Evolutionary conservation across 2,329 filamentous ascomycete genomes (phyloP).

Genomic region (Sporothrix luriei): DNA sequence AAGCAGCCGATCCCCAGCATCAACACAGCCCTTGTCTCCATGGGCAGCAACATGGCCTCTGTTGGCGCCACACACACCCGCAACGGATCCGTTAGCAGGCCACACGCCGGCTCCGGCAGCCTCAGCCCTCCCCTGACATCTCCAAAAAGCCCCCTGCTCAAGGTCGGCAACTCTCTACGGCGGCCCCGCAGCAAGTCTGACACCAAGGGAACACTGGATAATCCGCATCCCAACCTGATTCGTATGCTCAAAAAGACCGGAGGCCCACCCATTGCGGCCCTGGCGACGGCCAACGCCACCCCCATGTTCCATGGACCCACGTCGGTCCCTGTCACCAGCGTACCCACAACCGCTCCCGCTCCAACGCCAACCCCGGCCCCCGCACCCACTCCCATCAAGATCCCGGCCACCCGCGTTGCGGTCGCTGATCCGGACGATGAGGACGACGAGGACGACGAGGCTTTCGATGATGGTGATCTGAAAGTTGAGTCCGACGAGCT

Average conservation of each 20-base stretch:
- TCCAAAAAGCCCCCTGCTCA: constrained; percentile 56
- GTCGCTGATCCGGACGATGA: constrained; percentile 50
- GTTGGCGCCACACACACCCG: constrained; percentile 61
- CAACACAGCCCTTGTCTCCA: constrained; percentile 60
- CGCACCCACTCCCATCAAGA: constrained; percentile 29
- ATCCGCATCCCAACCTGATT: constrained; percentile 49
- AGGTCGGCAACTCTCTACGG: constrained; percentile 54
- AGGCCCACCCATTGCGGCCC: constrained; percentile 56
- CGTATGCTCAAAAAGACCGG: constrained; percentile 57
- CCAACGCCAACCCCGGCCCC: background rate
- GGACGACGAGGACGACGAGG: constrained; percentile 64
- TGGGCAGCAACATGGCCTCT: constrained; percentile 58
- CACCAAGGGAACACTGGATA: constrained; percentile 47
- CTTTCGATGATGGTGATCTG: constrained; percentile 61
- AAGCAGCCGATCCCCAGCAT: constrained; percentile 59
- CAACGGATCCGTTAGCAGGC: constrained; percentile 60
- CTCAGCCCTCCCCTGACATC: constrained; percentile 41
- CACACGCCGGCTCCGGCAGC: constrained; percentile 39
- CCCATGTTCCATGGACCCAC: constrained; percentile 23
- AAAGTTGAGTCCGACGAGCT: constrained; percentile 64
- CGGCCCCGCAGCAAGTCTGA: constrained; percentile 61
- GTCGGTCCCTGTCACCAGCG: background rate
- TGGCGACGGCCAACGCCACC: constrained; percentile 47
- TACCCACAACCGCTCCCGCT: background rate
- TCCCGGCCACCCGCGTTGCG: constrained; percentile 28